Evolutionary conservation across 1,284 basidiomycete genomes (phyloP).

Genomic region (Boletus semigastroideus): DNA sequence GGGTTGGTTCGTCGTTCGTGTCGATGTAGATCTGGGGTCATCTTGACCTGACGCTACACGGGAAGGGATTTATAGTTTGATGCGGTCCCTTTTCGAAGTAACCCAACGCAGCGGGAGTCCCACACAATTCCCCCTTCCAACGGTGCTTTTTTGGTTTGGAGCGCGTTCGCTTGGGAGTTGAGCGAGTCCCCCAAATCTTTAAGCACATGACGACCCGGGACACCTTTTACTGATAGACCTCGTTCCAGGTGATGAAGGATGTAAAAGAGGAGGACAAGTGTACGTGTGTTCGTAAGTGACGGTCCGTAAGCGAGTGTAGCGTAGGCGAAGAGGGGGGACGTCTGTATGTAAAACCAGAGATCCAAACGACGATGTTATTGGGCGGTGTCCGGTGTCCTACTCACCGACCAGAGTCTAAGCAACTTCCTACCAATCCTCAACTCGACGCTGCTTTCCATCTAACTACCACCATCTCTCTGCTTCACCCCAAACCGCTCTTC

Average conservation of each 20-base stretch:
- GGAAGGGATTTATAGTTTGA: slow-evolving; percentile 29
- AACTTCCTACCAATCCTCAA: slow-evolving; percentile 7
- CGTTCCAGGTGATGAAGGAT: slow-evolving; percentile 28
- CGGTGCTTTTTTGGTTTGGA: slow-evolving; percentile 11
- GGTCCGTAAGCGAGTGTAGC: slow-evolving; percentile 13
- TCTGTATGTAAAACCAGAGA: slow-evolving; percentile 15
- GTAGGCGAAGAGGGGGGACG: slow-evolving; percentile 5
- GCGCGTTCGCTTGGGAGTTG: slow-evolving; percentile 27
- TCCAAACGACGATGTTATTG: slow-evolving; percentile 22
- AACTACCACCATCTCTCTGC: slow-evolving; percentile 10
- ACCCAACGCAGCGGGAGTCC: slow-evolving; percentile 29
- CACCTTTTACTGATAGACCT: slow-evolving; percentile 51
- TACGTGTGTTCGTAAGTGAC: slow-evolving; percentile 43
- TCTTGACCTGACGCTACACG: slow-evolving; percentile 6
- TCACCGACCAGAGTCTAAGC: neutral
- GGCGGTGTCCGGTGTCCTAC: slow-evolving; percentile 31
- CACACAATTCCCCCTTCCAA: slow-evolving; percentile 21
- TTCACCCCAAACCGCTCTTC: slow-evolving; percentile 17
- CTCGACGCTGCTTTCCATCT: slow-evolving; percentile 19
- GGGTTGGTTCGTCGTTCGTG: slow-evolving; percentile 17
- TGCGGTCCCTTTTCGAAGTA: slow-evolving; percentile 38
- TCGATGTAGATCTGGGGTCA: slow-evolving; percentile 17
- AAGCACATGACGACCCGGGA: slow-evolving; percentile 22
- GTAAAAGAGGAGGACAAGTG: slow-evolving; percentile 72
- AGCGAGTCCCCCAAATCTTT: slow-evolving; percentile 25